Percentiles rank a stretch among this genome's conserved stretches.
phyloP scores from a whole-genome alignment of 305 asterid genomes.

The Fraxinus latifolia region DNA sequence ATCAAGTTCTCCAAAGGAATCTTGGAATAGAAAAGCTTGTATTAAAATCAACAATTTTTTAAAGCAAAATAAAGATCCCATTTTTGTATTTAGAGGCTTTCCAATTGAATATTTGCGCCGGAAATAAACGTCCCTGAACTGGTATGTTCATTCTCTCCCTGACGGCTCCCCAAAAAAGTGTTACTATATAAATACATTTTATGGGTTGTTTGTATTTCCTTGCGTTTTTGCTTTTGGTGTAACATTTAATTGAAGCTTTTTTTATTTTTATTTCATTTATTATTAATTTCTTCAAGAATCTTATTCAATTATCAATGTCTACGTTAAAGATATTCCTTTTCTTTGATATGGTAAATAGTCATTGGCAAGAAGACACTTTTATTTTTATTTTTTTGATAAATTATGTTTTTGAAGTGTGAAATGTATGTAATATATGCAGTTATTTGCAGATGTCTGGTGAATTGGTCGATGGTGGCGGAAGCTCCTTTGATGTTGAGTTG shows the following conservation, averaged over 20 bases:
- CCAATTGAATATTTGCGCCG: conserved; percentile 2
- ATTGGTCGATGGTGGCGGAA: conserved; percentile 38
- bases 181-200: background rate
- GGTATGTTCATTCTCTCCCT: background rate
- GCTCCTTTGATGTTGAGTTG: conserved; percentile 49
- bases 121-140: background rate
- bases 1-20: conserved; percentile 6
- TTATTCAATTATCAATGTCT: background rate
- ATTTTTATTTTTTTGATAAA: background rate
- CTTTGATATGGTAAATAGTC: background rate
- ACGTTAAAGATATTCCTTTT: background rate
- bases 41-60: background rate
- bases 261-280: background rate
- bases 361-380: background rate
- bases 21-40: background rate
- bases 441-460: conserved; percentile 61
- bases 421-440: conserved; percentile 12
- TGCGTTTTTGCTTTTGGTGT: background rate
- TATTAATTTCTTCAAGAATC: background rate
- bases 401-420: background rate
- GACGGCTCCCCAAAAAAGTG: background rate
- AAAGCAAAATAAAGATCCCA: background rate
- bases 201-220: background rate
- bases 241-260: background rate
- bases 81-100: conserved; percentile 2